phyloP scores from a whole-genome alignment of 805 yeast species.

The Lipomyces orientalis region DNA sequence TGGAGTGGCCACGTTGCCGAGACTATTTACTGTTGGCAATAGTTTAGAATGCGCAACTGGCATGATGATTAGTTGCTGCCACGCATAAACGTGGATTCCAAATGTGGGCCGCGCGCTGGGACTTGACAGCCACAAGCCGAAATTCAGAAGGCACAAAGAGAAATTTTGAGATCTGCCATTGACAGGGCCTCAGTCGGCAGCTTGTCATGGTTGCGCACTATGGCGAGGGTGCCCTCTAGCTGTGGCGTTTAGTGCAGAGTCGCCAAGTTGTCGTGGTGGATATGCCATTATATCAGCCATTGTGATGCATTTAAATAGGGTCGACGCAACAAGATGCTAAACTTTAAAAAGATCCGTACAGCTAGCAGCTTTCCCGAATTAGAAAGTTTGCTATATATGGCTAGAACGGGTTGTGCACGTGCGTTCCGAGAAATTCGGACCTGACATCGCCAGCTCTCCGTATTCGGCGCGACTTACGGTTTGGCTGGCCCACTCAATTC shows the following conservation, averaged over 20 bases:
- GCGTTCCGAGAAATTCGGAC: background rate
- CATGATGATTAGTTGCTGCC: too few relatives aligned
- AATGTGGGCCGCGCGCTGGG: too few relatives aligned
- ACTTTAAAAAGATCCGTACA: background rate
- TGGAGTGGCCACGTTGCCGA: background rate
- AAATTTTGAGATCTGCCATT: too few relatives aligned
- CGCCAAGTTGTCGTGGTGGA: too few relatives aligned
- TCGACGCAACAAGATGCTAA: background rate
- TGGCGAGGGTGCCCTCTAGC: background rate
- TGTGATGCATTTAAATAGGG: background rate
- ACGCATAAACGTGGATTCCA: too few relatives aligned
- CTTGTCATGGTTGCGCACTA: background rate
- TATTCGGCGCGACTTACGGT: background rate
- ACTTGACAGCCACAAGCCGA: too few relatives aligned
- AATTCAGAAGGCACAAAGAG: too few relatives aligned
- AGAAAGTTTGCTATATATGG: constrained; percentile 1
- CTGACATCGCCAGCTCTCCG: background rate
- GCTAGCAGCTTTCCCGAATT: background rate
- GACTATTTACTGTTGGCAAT: background rate
- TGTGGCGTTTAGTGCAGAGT: too few relatives aligned
- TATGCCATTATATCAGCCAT: too few relatives aligned
- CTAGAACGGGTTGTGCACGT: background rate
- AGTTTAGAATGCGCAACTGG: background rate
- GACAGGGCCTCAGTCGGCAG: background rate
- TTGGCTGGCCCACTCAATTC: background rate